Evolutionary conservation across 257 asterid species (phyloP), one percentile per base, ranked within the genome.

Genomic region (Verbascum thapsus): DNA sequence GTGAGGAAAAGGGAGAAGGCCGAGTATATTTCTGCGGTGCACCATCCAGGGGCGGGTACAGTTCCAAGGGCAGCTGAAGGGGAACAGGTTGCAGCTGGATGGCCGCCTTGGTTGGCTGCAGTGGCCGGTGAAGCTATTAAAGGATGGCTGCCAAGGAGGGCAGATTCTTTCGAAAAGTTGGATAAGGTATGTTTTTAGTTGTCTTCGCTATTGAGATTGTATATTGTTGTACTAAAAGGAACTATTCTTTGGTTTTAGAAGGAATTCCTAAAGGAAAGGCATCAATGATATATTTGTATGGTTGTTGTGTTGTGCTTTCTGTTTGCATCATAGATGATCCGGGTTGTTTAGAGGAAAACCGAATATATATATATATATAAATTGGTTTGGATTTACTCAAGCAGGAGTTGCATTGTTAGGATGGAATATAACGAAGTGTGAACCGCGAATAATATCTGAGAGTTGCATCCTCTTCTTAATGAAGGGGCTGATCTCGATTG

Each of bases 81-180:
- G 58, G 98, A 88, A 58, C 91, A 88, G 65, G 91, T 91, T 44
- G 95, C 94, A 0, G 96, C 94, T 47, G 98, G 98, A 58, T 91
- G 98, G 98, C 98, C 98, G 18, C 86, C 96, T 16, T 91, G 98
- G 98, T 70, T 91, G 67, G 94, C 96, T 47, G 88, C 95, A 0
- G 96, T 88, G 66, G 98, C 98, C 37, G 94, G 94, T 50, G 96
- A 91, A 80, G 98, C 98, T 49, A 91, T 88, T 57, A 69, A 84
- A 72, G 98, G 98, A 63, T 91, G 98, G 98, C 74, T 91, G 61
- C 98, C 98, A 7, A 79, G 96, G 70, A 76, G 88, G 66, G 96
- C 95, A 0, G 98, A 91, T 80, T 88, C 96, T 18, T 91, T 88
- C 53, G 91, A 91, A 74, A 91, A 88, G 63, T 72, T 91, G 80